Evolutionary conservation across 2,329 filamentous ascomycete genomes (phyloP).

Genomic region (Basipetospora sp.): DNA sequence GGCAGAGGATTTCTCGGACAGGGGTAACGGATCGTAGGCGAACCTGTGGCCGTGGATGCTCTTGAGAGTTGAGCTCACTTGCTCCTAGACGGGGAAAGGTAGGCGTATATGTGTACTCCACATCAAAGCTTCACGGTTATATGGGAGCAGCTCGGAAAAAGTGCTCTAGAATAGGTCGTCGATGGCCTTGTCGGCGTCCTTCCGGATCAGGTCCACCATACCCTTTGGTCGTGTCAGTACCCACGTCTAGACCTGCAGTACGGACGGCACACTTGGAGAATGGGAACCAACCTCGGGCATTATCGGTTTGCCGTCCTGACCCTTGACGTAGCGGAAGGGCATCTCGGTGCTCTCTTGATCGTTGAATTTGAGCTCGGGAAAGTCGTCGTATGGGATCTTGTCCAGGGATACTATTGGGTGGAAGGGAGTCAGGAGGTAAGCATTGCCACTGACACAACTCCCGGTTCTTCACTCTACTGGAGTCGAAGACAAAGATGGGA

Average conservation of each 20-base stretch:
- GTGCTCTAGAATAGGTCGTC: conserved; percentile 67
- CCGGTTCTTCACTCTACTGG: no score
- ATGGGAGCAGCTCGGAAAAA: no score
- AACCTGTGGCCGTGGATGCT: no score
- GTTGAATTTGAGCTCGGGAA: conserved; percentile 78
- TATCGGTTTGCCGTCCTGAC: conserved; percentile 58
- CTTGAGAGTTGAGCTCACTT: no score
- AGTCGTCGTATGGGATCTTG: conserved; percentile 69
- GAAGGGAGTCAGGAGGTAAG: background rate
- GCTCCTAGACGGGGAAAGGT: no score
- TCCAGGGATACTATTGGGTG: conserved; percentile 51
- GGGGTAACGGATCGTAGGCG: no score
- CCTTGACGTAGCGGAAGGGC: conserved; percentile 91
- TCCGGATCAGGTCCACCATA: conserved; percentile 86
- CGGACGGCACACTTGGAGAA: no score
- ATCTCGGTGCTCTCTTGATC: conserved; percentile 90
- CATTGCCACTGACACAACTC: no score
- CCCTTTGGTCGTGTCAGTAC: conserved; percentile 42
- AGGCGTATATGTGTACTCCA: no score
- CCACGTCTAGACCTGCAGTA: no score
- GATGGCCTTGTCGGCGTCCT: conserved; percentile 85
- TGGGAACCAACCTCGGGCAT: conserved; percentile 65
- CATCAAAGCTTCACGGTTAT: no score
- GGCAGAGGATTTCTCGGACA: background rate
- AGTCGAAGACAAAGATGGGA: no score